Evolutionary conservation across 148 eudicot species (phyloP).

Genomic region (Chenopodium suecicum): DNA sequence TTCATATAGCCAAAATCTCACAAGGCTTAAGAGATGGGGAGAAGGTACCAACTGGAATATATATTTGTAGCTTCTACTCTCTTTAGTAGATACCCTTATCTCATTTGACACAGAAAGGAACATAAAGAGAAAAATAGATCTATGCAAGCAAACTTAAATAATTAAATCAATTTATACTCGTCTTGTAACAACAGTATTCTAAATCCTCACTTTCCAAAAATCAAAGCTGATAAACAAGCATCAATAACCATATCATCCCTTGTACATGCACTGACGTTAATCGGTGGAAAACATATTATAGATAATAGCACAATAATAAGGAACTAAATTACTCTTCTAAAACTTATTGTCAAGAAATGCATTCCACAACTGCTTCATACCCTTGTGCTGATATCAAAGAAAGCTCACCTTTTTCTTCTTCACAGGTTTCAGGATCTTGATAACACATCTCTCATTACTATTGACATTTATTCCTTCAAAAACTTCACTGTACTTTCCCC

Average conservation of each 20-base stretch:
- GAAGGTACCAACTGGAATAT: neutral
- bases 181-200: neutral
- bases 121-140: neutral
- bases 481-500: constrained; percentile 98
- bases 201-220: neutral
- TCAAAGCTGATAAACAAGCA: neutral
- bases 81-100: neutral
- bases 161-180: neutral
- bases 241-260: neutral
- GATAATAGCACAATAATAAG: neutral
- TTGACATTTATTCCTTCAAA: constrained; percentile 91
- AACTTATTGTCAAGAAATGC: neutral
- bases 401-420: constrained; percentile 85
- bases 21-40: neutral
- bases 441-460: constrained; percentile 76
- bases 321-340: neutral
- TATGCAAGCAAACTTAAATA: neutral
- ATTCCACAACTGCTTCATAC: neutral
- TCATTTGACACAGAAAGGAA: neutral
- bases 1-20: neutral
- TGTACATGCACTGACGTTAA: neutral
- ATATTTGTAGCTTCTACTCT: neutral
- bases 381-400: constrained; percentile 1
- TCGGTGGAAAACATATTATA: neutral
- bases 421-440: constrained; percentile 95